Conservation (phyloP, 306 rosid species). For the Cucumis hystrix region DNA sequence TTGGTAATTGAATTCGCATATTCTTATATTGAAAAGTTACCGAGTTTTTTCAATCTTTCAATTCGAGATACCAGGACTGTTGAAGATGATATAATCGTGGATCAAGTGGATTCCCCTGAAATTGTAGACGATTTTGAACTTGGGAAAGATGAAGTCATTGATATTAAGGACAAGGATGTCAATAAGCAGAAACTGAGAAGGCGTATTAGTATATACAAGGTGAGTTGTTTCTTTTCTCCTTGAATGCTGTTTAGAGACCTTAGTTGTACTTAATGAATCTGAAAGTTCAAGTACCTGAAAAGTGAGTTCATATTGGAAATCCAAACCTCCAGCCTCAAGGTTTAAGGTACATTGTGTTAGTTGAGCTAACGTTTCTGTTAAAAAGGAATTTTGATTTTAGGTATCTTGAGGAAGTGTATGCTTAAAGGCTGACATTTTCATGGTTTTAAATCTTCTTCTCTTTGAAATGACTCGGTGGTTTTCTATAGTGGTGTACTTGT, state of each 20-base stretch:
- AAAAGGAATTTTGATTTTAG: neutral
- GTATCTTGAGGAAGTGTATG: neutral
- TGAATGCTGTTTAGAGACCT: neutral
- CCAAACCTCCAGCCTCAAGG: no score
- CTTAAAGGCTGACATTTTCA: neutral
- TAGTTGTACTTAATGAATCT: neutral
- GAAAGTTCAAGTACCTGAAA: neutral
- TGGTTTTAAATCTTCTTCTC: neutral
- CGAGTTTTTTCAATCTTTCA: neutral
- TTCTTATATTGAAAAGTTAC: neutral
- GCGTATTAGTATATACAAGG: conserved; percentile 54
- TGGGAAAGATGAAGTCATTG: conserved; percentile 63
- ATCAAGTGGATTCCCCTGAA: conserved; percentile 63
- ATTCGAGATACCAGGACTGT: conserved; percentile 39
- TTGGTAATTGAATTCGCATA: neutral
- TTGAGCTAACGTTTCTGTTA: neutral
- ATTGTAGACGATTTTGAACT: conserved; percentile 81
- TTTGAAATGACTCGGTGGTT: neutral
- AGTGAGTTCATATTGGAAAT: neutral
- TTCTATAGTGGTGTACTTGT: neutral
- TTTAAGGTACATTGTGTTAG: no score
- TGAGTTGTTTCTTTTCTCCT: conserved; percentile 7
- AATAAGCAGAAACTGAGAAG: conserved; percentile 60
- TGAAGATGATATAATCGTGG: conserved; percentile 74
- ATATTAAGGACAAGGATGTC: conserved; percentile 56